phyloP scores from a whole-genome alignment of 805 yeast species.

The Metschnikowia kunwiensis region DNA sequence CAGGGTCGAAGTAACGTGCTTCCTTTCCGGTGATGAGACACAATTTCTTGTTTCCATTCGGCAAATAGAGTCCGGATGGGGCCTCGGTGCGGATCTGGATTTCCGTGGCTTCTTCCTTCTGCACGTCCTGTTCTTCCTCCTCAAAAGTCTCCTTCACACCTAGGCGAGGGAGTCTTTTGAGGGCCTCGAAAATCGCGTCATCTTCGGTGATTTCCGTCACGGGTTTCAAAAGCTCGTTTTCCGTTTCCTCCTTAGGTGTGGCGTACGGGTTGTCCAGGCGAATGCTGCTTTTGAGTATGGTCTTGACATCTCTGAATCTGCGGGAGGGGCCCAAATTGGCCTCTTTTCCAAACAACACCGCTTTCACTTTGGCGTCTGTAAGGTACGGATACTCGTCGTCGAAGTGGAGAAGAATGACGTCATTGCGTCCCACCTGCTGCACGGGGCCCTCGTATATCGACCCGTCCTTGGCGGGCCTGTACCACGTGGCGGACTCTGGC shows the following conservation, averaged over 20 bases:
- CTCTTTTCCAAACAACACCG: slow-evolving; percentile 59
- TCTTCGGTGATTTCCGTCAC: slow-evolving; percentile 36
- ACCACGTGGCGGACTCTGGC: slow-evolving; percentile 1
- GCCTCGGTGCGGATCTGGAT: slow-evolving; percentile 59
- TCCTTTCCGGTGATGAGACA: slow-evolving; percentile 77
- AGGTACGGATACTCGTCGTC: slow-evolving; percentile 27
- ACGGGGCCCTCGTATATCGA: slow-evolving; percentile 63
- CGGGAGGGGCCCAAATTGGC: slow-evolving; percentile 50
- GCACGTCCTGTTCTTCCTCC: slow-evolving; percentile 35
- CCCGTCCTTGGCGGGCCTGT: slow-evolving; percentile 13
- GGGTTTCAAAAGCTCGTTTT: slow-evolving; percentile 33
- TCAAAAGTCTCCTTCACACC: slow-evolving; percentile 53
- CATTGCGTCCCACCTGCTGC: slow-evolving; percentile 56
- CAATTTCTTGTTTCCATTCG: slow-evolving; percentile 62
- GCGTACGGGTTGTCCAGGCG: slow-evolving; percentile 43
- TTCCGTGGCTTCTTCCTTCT: slow-evolving; percentile 41
- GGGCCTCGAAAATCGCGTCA: slow-evolving; percentile 38
- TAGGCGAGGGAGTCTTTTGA: slow-evolving; percentile 54
- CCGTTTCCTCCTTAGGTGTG: slow-evolving; percentile 27
- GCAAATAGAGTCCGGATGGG: slow-evolving; percentile 69
- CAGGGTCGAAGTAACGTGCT: slow-evolving; percentile 85
- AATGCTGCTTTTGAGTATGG: slow-evolving; percentile 30
- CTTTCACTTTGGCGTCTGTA: slow-evolving; percentile 26
- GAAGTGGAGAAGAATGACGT: slow-evolving; percentile 52
- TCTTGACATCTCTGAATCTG: slow-evolving; percentile 54